Evolutionary conservation across 805 yeast genomes (phyloP).

Genomic region (Teunomyces kruisii): DNA sequence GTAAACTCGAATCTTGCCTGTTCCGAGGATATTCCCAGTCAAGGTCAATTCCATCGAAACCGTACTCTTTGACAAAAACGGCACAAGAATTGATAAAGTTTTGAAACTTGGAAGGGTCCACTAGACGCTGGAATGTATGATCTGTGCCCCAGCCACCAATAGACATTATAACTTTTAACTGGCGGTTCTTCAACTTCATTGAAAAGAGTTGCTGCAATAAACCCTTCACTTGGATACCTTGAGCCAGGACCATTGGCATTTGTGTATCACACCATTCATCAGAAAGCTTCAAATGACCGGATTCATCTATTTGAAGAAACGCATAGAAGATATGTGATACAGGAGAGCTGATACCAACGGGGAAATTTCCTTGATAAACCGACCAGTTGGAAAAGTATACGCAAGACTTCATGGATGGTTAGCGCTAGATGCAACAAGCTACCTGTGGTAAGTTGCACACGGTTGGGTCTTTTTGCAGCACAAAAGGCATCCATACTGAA

Average conservation of each 20-base stretch:
- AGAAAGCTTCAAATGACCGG: constrained; percentile 54
- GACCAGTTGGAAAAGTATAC: constrained; percentile 59
- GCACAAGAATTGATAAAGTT: constrained; percentile 53
- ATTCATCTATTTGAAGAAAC: constrained; percentile 58
- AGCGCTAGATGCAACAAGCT: no score
- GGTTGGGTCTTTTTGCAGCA: not conserved
- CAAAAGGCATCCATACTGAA: not conserved
- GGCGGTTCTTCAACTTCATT: constrained; percentile 39
- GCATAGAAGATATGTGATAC: constrained; percentile 78
- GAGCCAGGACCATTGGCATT: constrained; percentile 29
- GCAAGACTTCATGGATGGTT: constrained; percentile 2
- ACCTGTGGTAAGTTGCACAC: not conserved
- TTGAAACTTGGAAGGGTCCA: constrained; percentile 25
- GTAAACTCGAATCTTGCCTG: constrained; percentile 43
- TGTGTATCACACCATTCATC: constrained; percentile 70
- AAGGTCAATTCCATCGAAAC: constrained; percentile 87
- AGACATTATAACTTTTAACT: constrained; percentile 63
- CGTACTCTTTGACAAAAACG: constrained; percentile 47
- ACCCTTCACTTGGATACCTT: constrained; percentile 37
- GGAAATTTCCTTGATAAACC: constrained; percentile 47
- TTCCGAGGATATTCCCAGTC: constrained; percentile 90
- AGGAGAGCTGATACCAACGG: constrained; percentile 57
- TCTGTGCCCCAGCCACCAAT: constrained; percentile 78
- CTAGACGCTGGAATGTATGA: constrained; percentile 37
- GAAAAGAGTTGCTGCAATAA: constrained; percentile 48